Percentiles rank a stretch among this genome's conserved stretches.
phyloP scores from a whole-genome alignment of 2,329 filamentous ascomycete genomes.

The Aspergillus phoenicis region DNA sequence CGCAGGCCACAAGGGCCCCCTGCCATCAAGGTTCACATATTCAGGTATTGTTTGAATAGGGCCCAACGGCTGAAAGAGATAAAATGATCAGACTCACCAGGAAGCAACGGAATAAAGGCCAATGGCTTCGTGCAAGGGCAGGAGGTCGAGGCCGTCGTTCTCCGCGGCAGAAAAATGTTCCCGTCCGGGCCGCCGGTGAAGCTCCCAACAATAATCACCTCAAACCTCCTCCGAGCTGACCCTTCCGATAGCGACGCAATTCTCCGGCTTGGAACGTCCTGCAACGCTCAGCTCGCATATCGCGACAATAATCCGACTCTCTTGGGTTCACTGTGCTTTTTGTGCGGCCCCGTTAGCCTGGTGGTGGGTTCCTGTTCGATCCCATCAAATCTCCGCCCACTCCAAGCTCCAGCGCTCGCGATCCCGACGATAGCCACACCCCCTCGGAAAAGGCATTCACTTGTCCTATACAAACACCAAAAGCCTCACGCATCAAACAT shows the following conservation, averaged over 20 bases:
- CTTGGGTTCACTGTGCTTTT: slow-evolving; percentile 16
- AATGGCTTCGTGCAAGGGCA: slow-evolving; percentile 8
- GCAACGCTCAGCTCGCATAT: slow-evolving; percentile 12
- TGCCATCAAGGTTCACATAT: background rate
- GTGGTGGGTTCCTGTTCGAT: slow-evolving; percentile 32
- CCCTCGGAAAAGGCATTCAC: slow-evolving; percentile 3
- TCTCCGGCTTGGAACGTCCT: slow-evolving; percentile 22
- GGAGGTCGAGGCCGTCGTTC: slow-evolving; percentile 25
- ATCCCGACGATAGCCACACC: slow-evolving; percentile 1
- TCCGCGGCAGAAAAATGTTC: slow-evolving; percentile 46
- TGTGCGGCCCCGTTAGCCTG: slow-evolving; percentile 23
- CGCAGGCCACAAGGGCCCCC: background rate
- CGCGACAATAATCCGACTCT: slow-evolving; percentile 14
- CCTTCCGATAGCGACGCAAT: slow-evolving; percentile 19
- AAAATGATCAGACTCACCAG: slow-evolving; percentile 5
- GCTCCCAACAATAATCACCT: slow-evolving; percentile 38
- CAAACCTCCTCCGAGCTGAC: slow-evolving; percentile 34
- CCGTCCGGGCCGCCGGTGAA: slow-evolving; percentile 43
- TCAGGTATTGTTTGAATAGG: background rate
- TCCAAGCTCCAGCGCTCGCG: slow-evolving; percentile 12
- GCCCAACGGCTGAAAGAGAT: background rate
- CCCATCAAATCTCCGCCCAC: slow-evolving; percentile 22
- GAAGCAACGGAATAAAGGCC: slow-evolving; percentile 1
- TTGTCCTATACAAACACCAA: background rate
- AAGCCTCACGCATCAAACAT: slow-evolving; percentile 25